Conservation (phyloP, 805 yeast genomes). For the Schwanniomyces occidentalis region DNA sequence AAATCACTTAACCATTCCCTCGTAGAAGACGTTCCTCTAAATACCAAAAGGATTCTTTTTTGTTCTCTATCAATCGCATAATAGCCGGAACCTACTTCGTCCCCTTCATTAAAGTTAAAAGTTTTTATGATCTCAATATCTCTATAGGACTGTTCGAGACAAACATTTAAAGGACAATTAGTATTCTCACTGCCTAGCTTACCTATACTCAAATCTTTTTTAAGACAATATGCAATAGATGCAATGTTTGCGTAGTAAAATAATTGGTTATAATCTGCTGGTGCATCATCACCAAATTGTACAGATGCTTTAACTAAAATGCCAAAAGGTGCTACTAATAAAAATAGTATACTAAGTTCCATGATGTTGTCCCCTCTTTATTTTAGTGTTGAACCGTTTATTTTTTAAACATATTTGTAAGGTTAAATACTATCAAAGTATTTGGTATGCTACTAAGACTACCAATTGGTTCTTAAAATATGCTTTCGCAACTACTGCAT, state of each 20-base stretch:
- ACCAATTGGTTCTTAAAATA: no score
- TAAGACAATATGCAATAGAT: slow-evolving; percentile 39
- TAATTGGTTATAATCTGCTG: slow-evolving; percentile 21
- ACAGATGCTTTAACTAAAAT: no score
- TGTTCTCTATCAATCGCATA: slow-evolving; percentile 49
- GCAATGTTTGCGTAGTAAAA: slow-evolving; percentile 34
- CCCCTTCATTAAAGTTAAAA: slow-evolving; percentile 41
- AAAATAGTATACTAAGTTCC: no score
- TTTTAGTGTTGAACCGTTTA: no score
- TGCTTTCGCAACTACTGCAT: no score
- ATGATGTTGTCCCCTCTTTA: no score
- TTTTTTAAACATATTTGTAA: no score
- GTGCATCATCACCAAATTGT: slow-evolving; percentile 1
- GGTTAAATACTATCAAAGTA: no score
- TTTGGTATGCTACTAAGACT: no score
- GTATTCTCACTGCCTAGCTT: slow-evolving; percentile 19
- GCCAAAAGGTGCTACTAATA: no score
- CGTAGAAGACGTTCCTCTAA: slow-evolving; percentile 63
- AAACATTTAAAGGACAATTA: slow-evolving; percentile 25
- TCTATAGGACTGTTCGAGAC: slow-evolving; percentile 18
- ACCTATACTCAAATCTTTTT: slow-evolving; percentile 27
- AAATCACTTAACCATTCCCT: slow-evolving; percentile 67
- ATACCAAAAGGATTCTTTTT: slow-evolving; percentile 48
- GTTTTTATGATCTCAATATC: slow-evolving; percentile 38
- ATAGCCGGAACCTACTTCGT: slow-evolving; percentile 55